phyloP scores from a whole-genome alignment of 345 rosid genomes.

The Gossypium raimondii region DNA sequence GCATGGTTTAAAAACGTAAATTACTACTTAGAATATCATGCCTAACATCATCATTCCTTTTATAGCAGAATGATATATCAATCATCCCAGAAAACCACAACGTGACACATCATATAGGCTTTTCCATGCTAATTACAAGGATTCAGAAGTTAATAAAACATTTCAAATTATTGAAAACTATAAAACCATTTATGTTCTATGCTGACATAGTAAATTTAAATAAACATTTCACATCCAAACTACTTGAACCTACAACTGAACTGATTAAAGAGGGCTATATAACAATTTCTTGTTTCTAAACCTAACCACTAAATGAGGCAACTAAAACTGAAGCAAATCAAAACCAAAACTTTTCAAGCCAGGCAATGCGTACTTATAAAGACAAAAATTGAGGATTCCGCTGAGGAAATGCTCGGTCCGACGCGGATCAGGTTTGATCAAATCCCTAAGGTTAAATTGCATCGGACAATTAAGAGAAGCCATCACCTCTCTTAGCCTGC shows the following conservation, averaged over 20 bases:
- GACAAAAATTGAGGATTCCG: slow-evolving; percentile 71
- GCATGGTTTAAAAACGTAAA: not conserved
- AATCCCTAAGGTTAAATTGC: slow-evolving; percentile 58
- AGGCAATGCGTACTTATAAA: slow-evolving; percentile 54
- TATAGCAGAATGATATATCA: not conserved
- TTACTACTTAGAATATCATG: not conserved
- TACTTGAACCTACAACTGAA: not conserved
- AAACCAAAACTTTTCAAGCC: not conserved
- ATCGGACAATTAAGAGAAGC: slow-evolving; percentile 47
- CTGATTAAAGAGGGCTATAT: not conserved
- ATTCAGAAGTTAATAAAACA: not conserved
- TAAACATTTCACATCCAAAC: not conserved
- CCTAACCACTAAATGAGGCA: not conserved
- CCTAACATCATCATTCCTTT: not conserved
- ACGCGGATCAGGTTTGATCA: slow-evolving; percentile 50
- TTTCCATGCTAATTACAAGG: not conserved
- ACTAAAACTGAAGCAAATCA: not conserved
- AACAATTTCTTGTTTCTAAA: not conserved
- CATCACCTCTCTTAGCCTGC: slow-evolving; percentile 45
- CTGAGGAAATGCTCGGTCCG: slow-evolving; percentile 73
- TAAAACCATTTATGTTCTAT: not conserved
- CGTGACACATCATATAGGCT: not conserved
- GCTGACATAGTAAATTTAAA: not conserved
- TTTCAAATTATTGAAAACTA: not conserved
- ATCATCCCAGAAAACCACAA: not conserved